Conservation (phyloP, 805 yeast species). For the Metschnikowia similis region DNA sequence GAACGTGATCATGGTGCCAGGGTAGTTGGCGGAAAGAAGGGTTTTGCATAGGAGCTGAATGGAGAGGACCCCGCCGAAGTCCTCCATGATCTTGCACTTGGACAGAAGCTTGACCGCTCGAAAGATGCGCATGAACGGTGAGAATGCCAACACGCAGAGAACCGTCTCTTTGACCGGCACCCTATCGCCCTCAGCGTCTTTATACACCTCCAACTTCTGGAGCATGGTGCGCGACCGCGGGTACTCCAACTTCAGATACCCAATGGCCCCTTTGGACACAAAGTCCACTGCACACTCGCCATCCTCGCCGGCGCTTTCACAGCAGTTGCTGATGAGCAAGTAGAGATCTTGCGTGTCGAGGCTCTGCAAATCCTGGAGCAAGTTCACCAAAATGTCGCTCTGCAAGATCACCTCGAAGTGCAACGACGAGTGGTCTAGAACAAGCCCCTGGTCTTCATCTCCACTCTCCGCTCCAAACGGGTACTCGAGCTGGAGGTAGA, state of each 20-base stretch:
- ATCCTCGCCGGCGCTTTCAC: constrained; percentile 13
- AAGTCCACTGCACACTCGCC: constrained; percentile 42
- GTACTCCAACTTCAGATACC: constrained; percentile 59
- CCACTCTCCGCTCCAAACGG: constrained; percentile 15
- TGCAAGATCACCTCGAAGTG: constrained; percentile 35
- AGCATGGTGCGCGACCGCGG: constrained; percentile 61
- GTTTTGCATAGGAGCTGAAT: constrained; percentile 38
- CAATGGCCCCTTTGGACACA: constrained; percentile 70
- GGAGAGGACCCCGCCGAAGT: constrained; percentile 31
- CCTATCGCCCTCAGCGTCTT: constrained; percentile 11
- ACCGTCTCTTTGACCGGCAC: constrained; percentile 19
- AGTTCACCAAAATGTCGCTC: constrained; percentile 34
- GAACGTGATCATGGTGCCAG: constrained; percentile 38
- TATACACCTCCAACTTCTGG: constrained; percentile 51
- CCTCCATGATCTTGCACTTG: constrained; percentile 38
- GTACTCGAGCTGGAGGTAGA: constrained; percentile 26
- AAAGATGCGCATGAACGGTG: constrained; percentile 29
- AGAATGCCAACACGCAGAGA: constrained; percentile 30
- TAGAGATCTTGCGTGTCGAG: constrained; percentile 35
- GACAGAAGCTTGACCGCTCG: constrained; percentile 35
- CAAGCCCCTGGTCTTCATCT: constrained; percentile 9
- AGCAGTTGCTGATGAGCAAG: constrained; percentile 25
- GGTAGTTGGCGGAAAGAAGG: constrained; percentile 21
- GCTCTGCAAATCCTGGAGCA: constrained; percentile 33
- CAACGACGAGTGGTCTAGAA: constrained; percentile 28